phyloP scores from a whole-genome alignment of 345 rosid species.

The Odontarrhena argentea region DNA sequence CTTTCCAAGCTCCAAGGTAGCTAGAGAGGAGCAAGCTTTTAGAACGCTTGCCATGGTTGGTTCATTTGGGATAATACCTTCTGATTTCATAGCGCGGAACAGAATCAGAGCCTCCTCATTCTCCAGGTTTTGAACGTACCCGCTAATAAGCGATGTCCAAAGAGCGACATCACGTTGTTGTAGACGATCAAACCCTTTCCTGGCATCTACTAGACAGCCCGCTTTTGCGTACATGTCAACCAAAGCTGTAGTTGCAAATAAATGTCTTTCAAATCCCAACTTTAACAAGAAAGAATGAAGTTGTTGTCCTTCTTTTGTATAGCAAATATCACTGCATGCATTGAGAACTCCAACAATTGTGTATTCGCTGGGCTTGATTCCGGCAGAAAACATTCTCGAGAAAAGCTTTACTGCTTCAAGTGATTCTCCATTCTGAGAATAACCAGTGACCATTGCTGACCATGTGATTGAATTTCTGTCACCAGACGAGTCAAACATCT shows the following conservation, averaged over 20 bases:
- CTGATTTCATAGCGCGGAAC: conserved; percentile 58
- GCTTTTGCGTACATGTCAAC: conserved; percentile 80
- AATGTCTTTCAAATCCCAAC: conserved; percentile 65
- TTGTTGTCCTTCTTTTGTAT: conserved; percentile 70
- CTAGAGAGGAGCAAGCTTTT: conserved; percentile 61
- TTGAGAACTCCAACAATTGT: conserved; percentile 79
- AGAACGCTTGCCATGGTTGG: conserved; percentile 69
- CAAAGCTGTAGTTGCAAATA: conserved; percentile 62
- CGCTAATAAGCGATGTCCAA: conserved; percentile 76
- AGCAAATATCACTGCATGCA: conserved; percentile 70
- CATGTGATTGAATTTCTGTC: conserved; percentile 76
- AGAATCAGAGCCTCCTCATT: conserved; percentile 57
- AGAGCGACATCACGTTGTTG: conserved; percentile 60
- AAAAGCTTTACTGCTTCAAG: conserved; percentile 59
- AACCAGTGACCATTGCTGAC: conserved; percentile 91
- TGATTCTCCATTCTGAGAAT: conserved; percentile 76
- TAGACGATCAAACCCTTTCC: conserved; percentile 59
- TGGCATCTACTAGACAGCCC: conserved; percentile 51
- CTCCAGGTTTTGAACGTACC: conserved; percentile 58
- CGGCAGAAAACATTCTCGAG: conserved; percentile 64
- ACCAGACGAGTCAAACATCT: conserved; percentile 60
- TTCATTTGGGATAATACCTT: conserved; percentile 63
- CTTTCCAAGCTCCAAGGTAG: conserved; percentile 59
- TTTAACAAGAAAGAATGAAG: conserved; percentile 62
- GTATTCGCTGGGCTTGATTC: conserved; percentile 63